Percentiles rank a stretch among this genome's conserved stretches.
Conservation (phyloP, 495 filamentous ascomycete genomes). For the Penicillium desertorum region DNA sequence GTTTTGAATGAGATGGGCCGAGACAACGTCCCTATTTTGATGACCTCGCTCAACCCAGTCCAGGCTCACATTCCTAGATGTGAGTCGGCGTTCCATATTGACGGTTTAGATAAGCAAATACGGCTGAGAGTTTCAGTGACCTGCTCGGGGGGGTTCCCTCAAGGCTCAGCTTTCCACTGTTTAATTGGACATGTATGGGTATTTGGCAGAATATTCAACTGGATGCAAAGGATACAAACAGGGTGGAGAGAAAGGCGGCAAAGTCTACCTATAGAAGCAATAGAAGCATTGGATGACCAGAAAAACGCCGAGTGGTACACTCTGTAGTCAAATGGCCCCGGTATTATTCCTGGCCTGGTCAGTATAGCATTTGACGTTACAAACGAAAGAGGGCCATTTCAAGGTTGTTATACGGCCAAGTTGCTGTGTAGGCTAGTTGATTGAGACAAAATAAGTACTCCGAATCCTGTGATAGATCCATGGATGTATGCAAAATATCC, state of each 20-base stretch:
- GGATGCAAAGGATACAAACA: background rate
- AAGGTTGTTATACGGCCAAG: background rate
- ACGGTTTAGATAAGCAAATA: background rate
- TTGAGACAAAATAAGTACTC: background rate
- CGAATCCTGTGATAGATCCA: background rate
- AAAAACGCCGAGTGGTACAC: background rate
- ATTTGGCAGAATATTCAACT: conserved; percentile 1
- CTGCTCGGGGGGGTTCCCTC: background rate
- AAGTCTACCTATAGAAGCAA: background rate
- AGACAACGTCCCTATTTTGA: conserved; percentile 62
- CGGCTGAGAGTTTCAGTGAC: background rate
- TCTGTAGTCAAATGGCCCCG: background rate
- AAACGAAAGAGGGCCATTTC: background rate
- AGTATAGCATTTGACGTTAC: background rate
- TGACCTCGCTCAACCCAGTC: background rate
- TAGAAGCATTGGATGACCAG: background rate
- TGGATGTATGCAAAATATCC: background rate
- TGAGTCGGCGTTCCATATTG: conserved; percentile 4
- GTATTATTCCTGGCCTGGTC: background rate
- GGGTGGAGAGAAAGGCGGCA: background rate
- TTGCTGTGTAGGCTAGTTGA: background rate
- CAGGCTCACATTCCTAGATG: conserved; percentile 3
- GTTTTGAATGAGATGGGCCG: conserved; percentile 71
- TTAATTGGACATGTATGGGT: no score
- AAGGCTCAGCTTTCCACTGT: background rate